These are phyloP conservation scores for Parasarocladium wereldwijsianum DNA, from an alignment of 2,329 filamentous ascomycete species.

Conservation along the genomic window DNA sequence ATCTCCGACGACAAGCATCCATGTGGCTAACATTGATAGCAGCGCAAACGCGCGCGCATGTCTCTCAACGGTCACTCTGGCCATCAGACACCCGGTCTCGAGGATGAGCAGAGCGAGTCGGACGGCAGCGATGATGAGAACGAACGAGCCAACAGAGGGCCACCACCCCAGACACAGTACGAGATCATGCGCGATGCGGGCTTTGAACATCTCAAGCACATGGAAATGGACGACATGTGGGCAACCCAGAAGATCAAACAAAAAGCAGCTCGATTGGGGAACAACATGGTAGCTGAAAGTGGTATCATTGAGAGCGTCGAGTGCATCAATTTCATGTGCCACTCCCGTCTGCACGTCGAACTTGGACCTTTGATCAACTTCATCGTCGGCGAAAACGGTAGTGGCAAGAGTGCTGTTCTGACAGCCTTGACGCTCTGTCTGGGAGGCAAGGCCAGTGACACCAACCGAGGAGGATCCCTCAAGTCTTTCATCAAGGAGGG, in stretches of 20 bases:
- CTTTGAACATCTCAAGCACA: slow-evolving; percentile 41
- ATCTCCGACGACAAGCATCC: no score
- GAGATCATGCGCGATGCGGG: slow-evolving; percentile 44
- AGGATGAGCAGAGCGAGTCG: slow-evolving; percentile 11
- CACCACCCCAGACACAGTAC: slow-evolving; percentile 43
- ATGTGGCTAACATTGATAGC: no score
- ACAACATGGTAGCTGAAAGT: slow-evolving; percentile 65
- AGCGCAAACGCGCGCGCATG: slow-evolving; percentile 20
- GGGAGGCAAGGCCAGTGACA: slow-evolving; percentile 85
- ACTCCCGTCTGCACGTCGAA: slow-evolving; percentile 63
- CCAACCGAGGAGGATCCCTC: slow-evolving; percentile 79
- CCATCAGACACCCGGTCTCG: slow-evolving; percentile 5
- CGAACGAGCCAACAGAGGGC: slow-evolving; percentile 11
- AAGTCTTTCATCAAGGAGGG: slow-evolving; percentile 89
- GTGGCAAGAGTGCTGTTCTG: slow-evolving; percentile 89
- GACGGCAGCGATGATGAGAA: slow-evolving; percentile 19
- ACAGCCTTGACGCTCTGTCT: slow-evolving; percentile 88
- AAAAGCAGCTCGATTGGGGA: slow-evolving; percentile 31
- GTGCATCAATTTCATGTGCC: slow-evolving; percentile 95
- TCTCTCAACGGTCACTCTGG: slow-evolving; percentile 11
- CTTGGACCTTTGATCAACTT: slow-evolving; percentile 97
- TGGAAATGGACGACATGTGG: slow-evolving; percentile 43
- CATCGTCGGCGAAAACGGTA: slow-evolving; percentile 93
- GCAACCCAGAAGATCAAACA: slow-evolving; percentile 50
- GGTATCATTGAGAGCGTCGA: slow-evolving; percentile 80